Base-by-base conservation (phyloP, 345 rosid genomes). In the Gossypium stocksii region DNA sequence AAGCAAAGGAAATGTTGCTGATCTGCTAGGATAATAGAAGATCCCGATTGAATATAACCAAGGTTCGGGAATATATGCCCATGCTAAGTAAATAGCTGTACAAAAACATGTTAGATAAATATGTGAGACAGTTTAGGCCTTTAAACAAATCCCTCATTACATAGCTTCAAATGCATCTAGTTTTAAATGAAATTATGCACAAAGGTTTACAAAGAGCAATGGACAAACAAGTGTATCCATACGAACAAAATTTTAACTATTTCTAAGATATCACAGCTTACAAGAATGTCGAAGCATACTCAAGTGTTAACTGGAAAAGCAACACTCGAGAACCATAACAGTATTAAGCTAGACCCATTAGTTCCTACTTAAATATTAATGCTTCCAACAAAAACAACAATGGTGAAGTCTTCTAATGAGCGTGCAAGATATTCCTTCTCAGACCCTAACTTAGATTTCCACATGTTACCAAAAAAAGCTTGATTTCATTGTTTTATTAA, bases 21-120 rank as follows among this genome's bases (percentile, higher is more conserved):
- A 89, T 91, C 87, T 85, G 80, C 89, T 82, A 46, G 97, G 95
- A 79, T 91, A 89, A 88, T 91, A 89, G 80, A 46, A 82, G 79
- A 94, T 87, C 51, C 95, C 91, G 15, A 89, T 75, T 7, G 90
- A 80, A 41, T 86, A 92, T 71, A 94, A 78, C 81, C 92, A 70
- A 61, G 71, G 77, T 72, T 92, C 93, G 68, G 97, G 97, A 72
- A 92, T 90, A 74, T 92, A 94, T 2, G 98, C 97, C 98, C 97
- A 90, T 45, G 82, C 81, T 82, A 92, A 81, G 86, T 92, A 90
- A 76, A 89, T 80, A 71, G 83, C 86, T 81, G 87, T 76, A n/a
- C 23, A 54, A 11, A n/a, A 9, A 53, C 29, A 41, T 13, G 23
- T 19, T 9, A 38, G 46, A 41, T 8, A 53, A 41, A 54, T 71